These are phyloP conservation scores for Agaricus blazei DNA, from an alignment of 768 basidiomycete species.

Conservation along the genomic window DNA sequence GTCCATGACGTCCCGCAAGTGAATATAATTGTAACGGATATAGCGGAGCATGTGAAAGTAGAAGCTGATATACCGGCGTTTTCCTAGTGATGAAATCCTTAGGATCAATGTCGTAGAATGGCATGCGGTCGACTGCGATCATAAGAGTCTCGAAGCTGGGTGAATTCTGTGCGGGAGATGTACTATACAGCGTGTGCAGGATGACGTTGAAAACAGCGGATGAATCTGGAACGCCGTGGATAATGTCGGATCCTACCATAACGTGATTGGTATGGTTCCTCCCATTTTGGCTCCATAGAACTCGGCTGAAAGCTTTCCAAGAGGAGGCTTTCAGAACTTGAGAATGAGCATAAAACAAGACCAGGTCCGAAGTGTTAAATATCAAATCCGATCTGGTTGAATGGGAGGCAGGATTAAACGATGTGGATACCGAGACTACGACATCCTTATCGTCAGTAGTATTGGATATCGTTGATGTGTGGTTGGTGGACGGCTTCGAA, in stretches of 20 bases:
- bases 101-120: conserved; percentile 16
- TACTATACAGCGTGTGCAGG: conserved; percentile 45
- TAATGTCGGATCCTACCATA: conserved; percentile 21
- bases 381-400: conserved; percentile 21
- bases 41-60: conserved; percentile 20
- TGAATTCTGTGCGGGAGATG: conserved; percentile 43
- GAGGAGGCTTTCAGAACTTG: conserved; percentile 39
- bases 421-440: conserved; percentile 12
- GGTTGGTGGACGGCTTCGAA: no score
- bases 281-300: not conserved
- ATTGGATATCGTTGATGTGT: no score
- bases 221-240: conserved; percentile 33
- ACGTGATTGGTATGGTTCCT: conserved; percentile 24
- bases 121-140: conserved; percentile 31
- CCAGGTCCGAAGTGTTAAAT: conserved; percentile 49
- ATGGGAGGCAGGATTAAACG: conserved; percentile 19
- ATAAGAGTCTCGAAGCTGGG: conserved; percentile 43
- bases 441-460: not conserved
- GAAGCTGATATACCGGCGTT: conserved; percentile 19
- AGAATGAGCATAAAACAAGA: conserved; percentile 59
- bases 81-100: conserved; percentile 17
- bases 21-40: conserved; percentile 33
- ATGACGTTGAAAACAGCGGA: conserved; percentile 46
- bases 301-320: conserved; percentile 35
- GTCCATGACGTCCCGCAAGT: conserved; percentile 21